Evolutionary conservation across 2,329 filamentous ascomycete species (phyloP).

Genomic region (Aureobasidium sp.): DNA sequence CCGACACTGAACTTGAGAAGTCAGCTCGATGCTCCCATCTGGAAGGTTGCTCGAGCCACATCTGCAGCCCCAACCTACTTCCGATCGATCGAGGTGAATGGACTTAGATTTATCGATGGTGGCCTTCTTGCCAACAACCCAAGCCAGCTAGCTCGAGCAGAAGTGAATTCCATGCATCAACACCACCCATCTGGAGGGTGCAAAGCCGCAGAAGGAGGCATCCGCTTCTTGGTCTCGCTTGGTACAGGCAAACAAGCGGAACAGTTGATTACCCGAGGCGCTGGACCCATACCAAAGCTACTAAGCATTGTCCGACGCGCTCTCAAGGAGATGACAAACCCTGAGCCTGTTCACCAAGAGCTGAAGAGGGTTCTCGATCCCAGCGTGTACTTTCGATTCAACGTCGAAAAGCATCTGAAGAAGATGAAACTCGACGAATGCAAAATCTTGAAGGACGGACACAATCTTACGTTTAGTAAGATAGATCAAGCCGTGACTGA

Average conservation of each 20-base stretch:
- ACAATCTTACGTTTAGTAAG: neutral
- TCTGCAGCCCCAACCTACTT: conserved; percentile 30
- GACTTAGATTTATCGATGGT: conserved; percentile 32
- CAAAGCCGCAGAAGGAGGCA: neutral
- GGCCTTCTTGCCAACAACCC: conserved; percentile 43
- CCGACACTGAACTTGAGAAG: neutral
- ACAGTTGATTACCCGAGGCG: neutral
- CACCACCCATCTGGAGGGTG: neutral
- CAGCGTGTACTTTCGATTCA: conserved; percentile 5
- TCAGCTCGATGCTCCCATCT: conserved; percentile 18
- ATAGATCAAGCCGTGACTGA: neutral
- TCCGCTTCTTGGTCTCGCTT: conserved; percentile 11
- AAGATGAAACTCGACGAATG: conserved; percentile 14
- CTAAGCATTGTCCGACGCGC: neutral
- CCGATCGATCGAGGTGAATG: conserved; percentile 32
- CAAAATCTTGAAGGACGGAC: neutral
- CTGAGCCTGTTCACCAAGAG: neutral
- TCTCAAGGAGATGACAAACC: conserved; percentile 1
- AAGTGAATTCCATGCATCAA: conserved; percentile 24
- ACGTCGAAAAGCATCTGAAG: neutral
- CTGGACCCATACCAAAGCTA: neutral
- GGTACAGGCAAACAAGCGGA: conserved; percentile 6
- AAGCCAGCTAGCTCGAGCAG: conserved; percentile 32
- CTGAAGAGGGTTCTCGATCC: neutral
- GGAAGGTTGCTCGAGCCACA: conserved; percentile 26